Conservation (phyloP, 2,329 filamentous ascomycete genomes). For the Diaporthe capsici region DNA sequence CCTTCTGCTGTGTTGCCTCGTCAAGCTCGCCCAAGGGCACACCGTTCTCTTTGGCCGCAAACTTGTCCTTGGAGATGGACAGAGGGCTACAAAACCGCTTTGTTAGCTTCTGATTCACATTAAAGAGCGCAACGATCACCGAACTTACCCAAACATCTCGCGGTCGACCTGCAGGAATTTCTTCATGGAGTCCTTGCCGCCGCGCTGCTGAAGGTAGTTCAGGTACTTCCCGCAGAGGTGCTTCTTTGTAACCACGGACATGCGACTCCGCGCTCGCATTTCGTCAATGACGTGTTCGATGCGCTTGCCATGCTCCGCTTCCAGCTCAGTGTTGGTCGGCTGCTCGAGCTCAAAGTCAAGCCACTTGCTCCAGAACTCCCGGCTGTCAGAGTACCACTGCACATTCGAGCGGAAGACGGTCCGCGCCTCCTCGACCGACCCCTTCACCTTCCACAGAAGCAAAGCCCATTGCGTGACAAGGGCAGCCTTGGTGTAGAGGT, state of each 20-base stretch:
- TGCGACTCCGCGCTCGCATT: constrained; percentile 79
- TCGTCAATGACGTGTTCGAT: constrained; percentile 86
- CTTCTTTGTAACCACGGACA: constrained; percentile 77
- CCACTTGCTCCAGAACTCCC: constrained; percentile 91
- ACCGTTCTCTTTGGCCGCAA: constrained; percentile 62
- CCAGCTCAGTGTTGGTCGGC: constrained; percentile 75
- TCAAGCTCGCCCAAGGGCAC: constrained; percentile 61
- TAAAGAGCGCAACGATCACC: background rate
- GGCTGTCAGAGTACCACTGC: constrained; percentile 87
- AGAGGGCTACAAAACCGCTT: constrained; percentile 54
- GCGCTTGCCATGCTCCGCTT: constrained; percentile 76
- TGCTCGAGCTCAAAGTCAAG: constrained; percentile 91
- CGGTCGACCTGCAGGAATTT: constrained; percentile 87
- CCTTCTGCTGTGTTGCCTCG: constrained; percentile 63
- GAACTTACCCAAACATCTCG: constrained; percentile 84
- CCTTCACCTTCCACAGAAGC: constrained; percentile 89
- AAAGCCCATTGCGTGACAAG: constrained; percentile 91
- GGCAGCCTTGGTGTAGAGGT: constrained; percentile 86
- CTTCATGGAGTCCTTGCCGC: constrained; percentile 86
- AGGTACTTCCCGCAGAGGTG: constrained; percentile 86
- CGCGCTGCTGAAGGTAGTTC: constrained; percentile 85
- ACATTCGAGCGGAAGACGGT: constrained; percentile 86
- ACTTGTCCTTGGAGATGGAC: constrained; percentile 59
- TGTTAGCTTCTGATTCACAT: constrained; percentile 31
- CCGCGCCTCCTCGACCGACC: constrained; percentile 83